Evolutionary conservation across 257 asterid genomes (phyloP), one percentile per base, ranked within the genome.

Genomic region (Rubia yunnanensis): DNA sequence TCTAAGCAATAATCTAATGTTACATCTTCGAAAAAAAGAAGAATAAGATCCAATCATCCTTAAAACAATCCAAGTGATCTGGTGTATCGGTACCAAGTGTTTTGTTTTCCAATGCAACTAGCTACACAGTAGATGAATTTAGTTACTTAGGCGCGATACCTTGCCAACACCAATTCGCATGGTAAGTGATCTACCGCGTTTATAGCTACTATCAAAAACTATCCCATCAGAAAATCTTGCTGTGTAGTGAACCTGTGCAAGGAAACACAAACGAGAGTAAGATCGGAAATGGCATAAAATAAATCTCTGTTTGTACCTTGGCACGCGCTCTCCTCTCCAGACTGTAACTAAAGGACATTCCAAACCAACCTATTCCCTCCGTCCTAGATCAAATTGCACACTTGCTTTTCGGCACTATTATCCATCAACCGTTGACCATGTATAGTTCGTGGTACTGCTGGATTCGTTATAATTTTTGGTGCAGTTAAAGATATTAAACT

Each of bases 101-200:
- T 15, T 7, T 27, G 2, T 23, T 26, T 3, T 0, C 6, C 4
- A 34, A 48, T 30, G 30, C 14, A 48, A 17, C 22, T 28, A 50
- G 7, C 60, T 0, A n/a, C n/a, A n/a, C n/a, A 34, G 62, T 32
- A 24, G 30, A 60, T 31, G n/a, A 60, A 31, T 6, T 17, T 14
- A 36, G 26, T 24, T 4, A 27, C 5, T 50, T 9, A 4, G n/a
- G 1, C 17, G 7, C 36, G 15, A 50, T 67, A 91, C 96, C 95
- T 91, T 91, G 72, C 96, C 95, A 41, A 80, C 72, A 56, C 96
- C 96, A 34, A 91, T 85, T 66, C 96, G 96, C 96, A 91, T 88
- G 20, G 96, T 91, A 24, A 91, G 95, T 27, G 91, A 84, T 69
- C 98, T 82, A 14, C 76, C 96, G 23, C 96, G 95, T 77, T 91